Percentiles rank a stretch among this genome's conserved stretches.
Conservation (phyloP, 176 grass and related monocot genomes). For the Aegilops umbellulata region DNA sequence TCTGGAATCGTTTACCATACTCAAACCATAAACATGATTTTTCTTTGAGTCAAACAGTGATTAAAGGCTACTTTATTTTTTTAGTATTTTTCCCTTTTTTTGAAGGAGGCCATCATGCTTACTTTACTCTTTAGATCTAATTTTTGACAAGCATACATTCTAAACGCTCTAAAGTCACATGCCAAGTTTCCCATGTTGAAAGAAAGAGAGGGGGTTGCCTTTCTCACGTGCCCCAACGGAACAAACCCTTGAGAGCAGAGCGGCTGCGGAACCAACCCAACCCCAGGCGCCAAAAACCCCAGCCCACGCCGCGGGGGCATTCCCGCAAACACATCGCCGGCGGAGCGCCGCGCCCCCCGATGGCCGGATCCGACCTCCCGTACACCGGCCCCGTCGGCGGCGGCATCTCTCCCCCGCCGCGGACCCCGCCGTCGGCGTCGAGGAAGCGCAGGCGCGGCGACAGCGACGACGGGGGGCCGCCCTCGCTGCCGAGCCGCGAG, state of each 20-base stretch:
- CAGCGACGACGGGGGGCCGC: neutral
- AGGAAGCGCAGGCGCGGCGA: slow-evolving; percentile 29
- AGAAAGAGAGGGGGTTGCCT: neutral
- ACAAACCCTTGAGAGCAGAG: neutral
- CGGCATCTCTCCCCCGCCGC: neutral
- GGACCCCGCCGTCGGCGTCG: neutral
- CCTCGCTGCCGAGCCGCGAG: neutral
- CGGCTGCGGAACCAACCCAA: neutral
- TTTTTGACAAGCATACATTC: no score
- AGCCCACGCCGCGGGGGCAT: slow-evolving; percentile 35
- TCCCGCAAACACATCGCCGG: slow-evolving; percentile 37
- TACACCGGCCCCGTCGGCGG: neutral
- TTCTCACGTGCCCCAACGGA: neutral
- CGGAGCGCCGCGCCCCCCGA: slow-evolving; percentile 2
- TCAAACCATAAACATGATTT: no score
- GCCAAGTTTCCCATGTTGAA: neutral
- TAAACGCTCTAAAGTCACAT: neutral
- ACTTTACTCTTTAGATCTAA: no score
- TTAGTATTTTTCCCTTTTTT: no score
- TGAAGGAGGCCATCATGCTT: no score
- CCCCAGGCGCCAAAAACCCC: slow-evolving; percentile 26
- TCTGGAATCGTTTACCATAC: no score
- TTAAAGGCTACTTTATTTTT: no score
- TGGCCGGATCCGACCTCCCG: slow-evolving; percentile 33
- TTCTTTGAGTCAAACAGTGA: no score